Evolutionary conservation across 208 protist genomes (phyloP).

Genomic region (Trypanosoma vivax): DNA sequence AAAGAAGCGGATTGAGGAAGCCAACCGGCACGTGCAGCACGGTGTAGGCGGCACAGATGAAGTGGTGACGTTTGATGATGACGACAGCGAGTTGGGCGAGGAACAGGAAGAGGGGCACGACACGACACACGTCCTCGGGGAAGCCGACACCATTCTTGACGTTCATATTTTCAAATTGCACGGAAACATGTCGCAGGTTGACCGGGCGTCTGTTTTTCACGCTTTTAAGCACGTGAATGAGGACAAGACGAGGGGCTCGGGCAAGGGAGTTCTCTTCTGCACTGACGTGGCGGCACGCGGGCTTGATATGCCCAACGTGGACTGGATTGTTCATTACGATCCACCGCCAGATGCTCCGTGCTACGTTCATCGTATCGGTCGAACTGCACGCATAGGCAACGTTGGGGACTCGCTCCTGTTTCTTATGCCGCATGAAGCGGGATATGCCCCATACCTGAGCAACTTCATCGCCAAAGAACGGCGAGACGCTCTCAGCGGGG

Average conservation of each 20-base stretch:
- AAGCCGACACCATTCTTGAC: slow-evolving; percentile 94
- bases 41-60: slow-evolving; percentile 3
- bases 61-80: slow-evolving; percentile 26
- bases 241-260: background rate
- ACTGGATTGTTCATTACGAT: slow-evolving; percentile 92
- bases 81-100: too few species aligned
- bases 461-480: slow-evolving; percentile 21
- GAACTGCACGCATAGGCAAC: slow-evolving; percentile 81
- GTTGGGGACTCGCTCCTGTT: slow-evolving; percentile 73
- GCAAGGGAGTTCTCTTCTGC: slow-evolving; percentile 88
- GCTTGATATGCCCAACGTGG: slow-evolving; percentile 93
- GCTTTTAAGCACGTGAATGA: slow-evolving; percentile 71
- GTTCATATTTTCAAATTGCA: slow-evolving; percentile 82
- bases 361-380: slow-evolving; percentile 86
- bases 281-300: slow-evolving; percentile 94
- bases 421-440: slow-evolving; percentile 57
- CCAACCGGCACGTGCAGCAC: slow-evolving; percentile 16
- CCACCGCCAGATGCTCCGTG: slow-evolving; percentile 64
- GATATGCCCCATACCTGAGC: slow-evolving; percentile 51
- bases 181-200: slow-evolving; percentile 75
- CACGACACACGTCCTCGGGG: slow-evolving; percentile 84
- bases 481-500: background rate
- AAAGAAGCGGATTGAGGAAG: slow-evolving; percentile 18
- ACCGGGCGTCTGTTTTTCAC: slow-evolving; percentile 62
- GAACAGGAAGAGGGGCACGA: slow-evolving; percentile 22